A percentile compares a stretch with the other conserved stretches of the same genome.
Conservation (phyloP, 2,329 filamentous ascomycete genomes). For the Berkeleyomyces rouxiae region DNA sequence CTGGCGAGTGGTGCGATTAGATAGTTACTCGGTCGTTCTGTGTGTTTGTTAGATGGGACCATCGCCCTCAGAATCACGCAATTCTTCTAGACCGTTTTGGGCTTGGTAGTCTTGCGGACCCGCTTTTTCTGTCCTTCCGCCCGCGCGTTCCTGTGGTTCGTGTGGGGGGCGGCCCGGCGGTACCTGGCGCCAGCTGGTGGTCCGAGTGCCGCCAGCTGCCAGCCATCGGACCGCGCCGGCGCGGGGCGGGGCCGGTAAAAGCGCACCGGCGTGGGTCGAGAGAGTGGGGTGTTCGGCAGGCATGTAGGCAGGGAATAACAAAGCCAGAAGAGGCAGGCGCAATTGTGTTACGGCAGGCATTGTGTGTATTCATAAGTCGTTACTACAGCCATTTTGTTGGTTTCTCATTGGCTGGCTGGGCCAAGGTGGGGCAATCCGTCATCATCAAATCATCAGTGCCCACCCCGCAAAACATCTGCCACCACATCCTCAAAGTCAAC, state of each 20-base stretch:
- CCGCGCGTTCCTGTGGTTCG: not conserved
- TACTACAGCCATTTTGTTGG: not conserved
- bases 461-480: conserved; percentile 3
- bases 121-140: conserved; percentile 9
- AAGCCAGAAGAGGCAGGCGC: too few species aligned
- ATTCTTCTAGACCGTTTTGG: conserved; percentile 13
- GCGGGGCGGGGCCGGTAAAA: not conserved
- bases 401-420: not conserved
- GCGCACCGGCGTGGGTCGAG: not conserved
- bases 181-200: conserved; percentile 9
- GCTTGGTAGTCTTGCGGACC: conserved; percentile 1
- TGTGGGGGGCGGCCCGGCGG: not conserved
- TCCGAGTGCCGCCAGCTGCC: not conserved
- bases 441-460: not conserved
- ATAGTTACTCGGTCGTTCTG: not conserved
- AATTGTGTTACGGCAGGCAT: not conserved
- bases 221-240: not conserved
- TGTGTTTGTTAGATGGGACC: conserved; percentile 1
- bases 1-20: not conserved
- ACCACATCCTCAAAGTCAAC: conserved; percentile 8
- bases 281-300: not conserved
- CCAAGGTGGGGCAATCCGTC: not conserved
- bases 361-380: not conserved
- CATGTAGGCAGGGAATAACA: not conserved
- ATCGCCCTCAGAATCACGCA: conserved; percentile 12